phyloP scores from a whole-genome alignment of 169 alveolate genomes.

The Besnoitia besnoiti region DNA sequence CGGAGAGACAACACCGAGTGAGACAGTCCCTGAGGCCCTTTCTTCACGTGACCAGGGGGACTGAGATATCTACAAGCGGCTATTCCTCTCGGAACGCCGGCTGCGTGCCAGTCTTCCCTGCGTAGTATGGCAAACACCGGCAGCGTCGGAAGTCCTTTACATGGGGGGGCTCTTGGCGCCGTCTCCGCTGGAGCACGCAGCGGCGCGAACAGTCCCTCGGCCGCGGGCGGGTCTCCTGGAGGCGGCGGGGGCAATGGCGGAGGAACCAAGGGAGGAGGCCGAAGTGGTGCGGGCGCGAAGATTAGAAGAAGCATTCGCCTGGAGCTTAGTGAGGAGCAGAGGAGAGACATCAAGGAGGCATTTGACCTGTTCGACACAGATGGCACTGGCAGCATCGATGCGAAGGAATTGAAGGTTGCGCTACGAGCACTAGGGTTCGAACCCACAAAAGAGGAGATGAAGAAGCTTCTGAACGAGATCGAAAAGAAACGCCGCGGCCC shows the following conservation, averaged over 20 bases:
- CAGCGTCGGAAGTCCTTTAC: neutral
- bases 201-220: neutral
- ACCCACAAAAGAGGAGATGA: slow-evolving; percentile 93
- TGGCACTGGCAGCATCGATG: slow-evolving; percentile 87
- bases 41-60: too few species aligned
- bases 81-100: too few species aligned
- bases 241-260: neutral
- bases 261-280: neutral
- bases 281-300: neutral
- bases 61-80: too few species aligned
- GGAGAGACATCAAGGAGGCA: slow-evolving; percentile 91
- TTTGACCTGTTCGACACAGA: slow-evolving; percentile 96
- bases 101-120: neutral
- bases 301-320: slow-evolving; percentile 43
- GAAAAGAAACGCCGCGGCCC: slow-evolving; percentile 61
- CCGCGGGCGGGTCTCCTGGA: neutral
- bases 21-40: too few species aligned
- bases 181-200: neutral
- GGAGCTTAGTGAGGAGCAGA: slow-evolving; percentile 62
- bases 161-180: neutral
- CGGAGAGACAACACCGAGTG: too few species aligned
- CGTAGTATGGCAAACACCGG: neutral
- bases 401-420: slow-evolving; percentile 96
- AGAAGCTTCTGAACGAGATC: slow-evolving; percentile 75
- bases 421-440: slow-evolving; percentile 98